A percentile compares a stretch with the other conserved stretches of the same genome.
Evolutionary conservation across 768 basidiomycete genomes (phyloP).

Genomic region (Tylopilus sp.): DNA sequence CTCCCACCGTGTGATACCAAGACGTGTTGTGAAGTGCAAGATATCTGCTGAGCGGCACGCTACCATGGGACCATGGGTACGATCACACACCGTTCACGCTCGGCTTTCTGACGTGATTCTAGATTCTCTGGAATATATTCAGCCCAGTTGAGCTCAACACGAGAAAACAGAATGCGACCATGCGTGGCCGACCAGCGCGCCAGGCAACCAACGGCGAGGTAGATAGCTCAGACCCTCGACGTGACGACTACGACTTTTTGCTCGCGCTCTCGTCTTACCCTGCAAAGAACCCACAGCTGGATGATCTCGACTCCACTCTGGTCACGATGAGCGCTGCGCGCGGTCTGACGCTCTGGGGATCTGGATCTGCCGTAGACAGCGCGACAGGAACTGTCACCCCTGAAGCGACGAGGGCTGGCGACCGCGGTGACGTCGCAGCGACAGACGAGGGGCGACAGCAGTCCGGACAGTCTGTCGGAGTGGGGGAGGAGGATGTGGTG

Average conservation of each 20-base stretch:
- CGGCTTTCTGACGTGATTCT: background rate
- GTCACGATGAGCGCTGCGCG: slow-evolving; percentile 45
- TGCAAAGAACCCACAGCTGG: slow-evolving; percentile 39
- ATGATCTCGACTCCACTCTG: slow-evolving; percentile 45
- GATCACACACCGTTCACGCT: slow-evolving; percentile 12
- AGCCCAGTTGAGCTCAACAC: slow-evolving; percentile 34
- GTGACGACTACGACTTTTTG: slow-evolving; percentile 54
- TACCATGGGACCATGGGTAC: slow-evolving; percentile 52
- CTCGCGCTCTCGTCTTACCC: slow-evolving; percentile 39
- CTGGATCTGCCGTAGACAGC: slow-evolving; percentile 1
- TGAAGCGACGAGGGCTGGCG: too few species aligned
- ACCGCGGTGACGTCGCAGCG: too few species aligned
- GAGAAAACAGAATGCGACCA: slow-evolving; percentile 43
- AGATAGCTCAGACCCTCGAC: slow-evolving; percentile 19
- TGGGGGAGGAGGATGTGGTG: slow-evolving; percentile 22
- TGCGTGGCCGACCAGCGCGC: slow-evolving; percentile 31
- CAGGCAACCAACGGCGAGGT: slow-evolving; percentile 13
- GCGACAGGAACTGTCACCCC: background rate
- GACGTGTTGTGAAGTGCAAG: slow-evolving; percentile 39
- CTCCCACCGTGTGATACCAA: slow-evolving; percentile 47
- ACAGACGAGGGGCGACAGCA: too few species aligned
- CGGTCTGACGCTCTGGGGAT: slow-evolving; percentile 51
- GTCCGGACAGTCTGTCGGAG: background rate
- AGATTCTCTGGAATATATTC: slow-evolving; percentile 48
- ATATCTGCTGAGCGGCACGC: slow-evolving; percentile 53